Conservation (phyloP, 768 basidiomycete species). For the Pleurotus salmoneostramineus region DNA sequence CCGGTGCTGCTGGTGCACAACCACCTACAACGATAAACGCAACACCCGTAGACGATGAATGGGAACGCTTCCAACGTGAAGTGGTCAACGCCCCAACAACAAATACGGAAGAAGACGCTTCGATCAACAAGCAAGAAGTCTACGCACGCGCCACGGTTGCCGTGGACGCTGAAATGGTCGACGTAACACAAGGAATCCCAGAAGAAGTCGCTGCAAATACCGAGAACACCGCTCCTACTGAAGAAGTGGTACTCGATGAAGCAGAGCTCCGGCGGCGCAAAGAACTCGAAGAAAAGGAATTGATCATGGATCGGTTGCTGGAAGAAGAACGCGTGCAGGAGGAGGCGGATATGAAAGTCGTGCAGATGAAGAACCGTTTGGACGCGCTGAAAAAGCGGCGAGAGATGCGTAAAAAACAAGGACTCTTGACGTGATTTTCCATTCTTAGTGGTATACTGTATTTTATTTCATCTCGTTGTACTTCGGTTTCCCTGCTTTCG, state of each 20-base stretch:
- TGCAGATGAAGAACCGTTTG: conserved; percentile 57
- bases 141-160: conserved; percentile 70
- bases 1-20: too few species aligned
- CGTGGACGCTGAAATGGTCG: conserved; percentile 61
- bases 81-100: conserved; percentile 45
- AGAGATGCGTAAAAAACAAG: conserved; percentile 13
- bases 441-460: too few species aligned
- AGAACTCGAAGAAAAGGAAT: conserved; percentile 70
- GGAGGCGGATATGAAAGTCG: conserved; percentile 78
- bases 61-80: conserved; percentile 66
- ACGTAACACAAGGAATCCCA: conserved; percentile 48
- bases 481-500: too few species aligned
- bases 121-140: conserved; percentile 38
- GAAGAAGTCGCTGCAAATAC: conserved; percentile 19
- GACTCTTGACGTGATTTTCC: too few species aligned
- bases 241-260: conserved; percentile 27
- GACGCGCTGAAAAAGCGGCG: conserved; percentile 48
- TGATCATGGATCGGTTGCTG: conserved; percentile 81
- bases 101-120: conserved; percentile 5
- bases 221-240: conserved; percentile 13
- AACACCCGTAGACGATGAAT: conserved; percentile 61
- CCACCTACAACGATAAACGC: conserved; percentile 9
- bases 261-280: conserved; percentile 44
- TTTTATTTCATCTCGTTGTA: too few species aligned
- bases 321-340: conserved; percentile 87